Evolutionary conservation across 768 basidiomycete genomes (phyloP).

Genomic region (Panaeolus papilionaceus): DNA sequence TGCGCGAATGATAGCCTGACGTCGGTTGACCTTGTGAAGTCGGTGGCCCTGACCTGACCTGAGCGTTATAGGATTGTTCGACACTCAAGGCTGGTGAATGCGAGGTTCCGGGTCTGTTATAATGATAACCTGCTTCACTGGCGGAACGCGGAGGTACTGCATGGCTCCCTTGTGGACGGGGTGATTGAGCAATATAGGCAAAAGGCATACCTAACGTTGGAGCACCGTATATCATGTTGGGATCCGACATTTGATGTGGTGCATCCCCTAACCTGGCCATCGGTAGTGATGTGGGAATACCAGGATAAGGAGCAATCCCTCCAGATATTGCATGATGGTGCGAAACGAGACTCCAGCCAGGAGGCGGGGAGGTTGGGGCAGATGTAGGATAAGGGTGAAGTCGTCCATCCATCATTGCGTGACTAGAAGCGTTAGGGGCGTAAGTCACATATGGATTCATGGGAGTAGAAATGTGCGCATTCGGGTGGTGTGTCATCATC

Average conservation of each 20-base stretch:
- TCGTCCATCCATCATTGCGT: conserved; percentile 1
- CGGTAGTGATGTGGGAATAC: neutral
- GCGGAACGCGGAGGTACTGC: neutral
- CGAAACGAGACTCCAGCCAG: conserved; percentile 1
- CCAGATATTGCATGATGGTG: conserved; percentile 5
- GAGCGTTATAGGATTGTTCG: conserved; percentile 1
- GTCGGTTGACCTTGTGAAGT: neutral
- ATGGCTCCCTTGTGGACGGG: neutral
- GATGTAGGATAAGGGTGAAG: neutral
- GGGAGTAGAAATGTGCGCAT: neutral
- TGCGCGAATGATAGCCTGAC: neutral
- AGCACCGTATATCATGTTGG: neutral
- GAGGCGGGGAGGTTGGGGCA: conserved; percentile 1
- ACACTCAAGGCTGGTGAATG: neutral
- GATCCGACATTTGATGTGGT: conserved; percentile 8
- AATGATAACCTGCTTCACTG: conserved; percentile 3
- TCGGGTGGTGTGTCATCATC: conserved; percentile 1
- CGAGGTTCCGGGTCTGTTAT: neutral
- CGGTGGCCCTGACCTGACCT: neutral
- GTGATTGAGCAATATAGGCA: neutral
- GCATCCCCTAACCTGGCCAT: conserved; percentile 7
- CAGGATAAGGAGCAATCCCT: conserved; percentile 2
- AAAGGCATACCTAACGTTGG: conserved; percentile 1
- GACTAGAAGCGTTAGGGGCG: neutral
- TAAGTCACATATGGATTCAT: conserved; percentile 9